These are phyloP conservation scores for Suillus lakei DNA, from an alignment of 768 basidiomycete species.

Conservation along the genomic window DNA sequence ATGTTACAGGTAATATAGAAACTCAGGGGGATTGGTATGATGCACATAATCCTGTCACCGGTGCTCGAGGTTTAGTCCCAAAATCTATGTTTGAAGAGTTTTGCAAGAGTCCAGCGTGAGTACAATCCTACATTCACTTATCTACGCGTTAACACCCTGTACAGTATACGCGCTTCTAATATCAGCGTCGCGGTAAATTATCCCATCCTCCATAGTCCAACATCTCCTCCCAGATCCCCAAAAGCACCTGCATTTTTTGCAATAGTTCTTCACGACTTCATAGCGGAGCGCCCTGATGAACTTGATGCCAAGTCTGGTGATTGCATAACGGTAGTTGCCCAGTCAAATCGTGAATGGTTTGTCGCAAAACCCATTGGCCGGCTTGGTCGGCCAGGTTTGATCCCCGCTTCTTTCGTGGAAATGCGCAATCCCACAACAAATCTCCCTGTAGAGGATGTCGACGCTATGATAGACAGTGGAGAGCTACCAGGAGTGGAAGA, in stretches of 20 bases:
- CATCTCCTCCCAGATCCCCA: conserved; percentile 36
- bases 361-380: conserved; percentile 98
- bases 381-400: conserved; percentile 94
- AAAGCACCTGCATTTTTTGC: conserved; percentile 84
- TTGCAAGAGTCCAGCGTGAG: conserved; percentile 71
- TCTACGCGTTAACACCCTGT: conserved; percentile 6
- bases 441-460: conserved; percentile 74
- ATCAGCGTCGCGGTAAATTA: conserved; percentile 19
- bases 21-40: conserved; percentile 77
- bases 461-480: conserved; percentile 81
- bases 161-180: conserved; percentile 50
- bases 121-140: conserved; percentile 20
- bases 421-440: conserved; percentile 92
- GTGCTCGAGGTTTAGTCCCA: conserved; percentile 91
- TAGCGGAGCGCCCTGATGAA: conserved; percentile 95
- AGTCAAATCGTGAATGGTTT: conserved; percentile 99
- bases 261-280: conserved; percentile 93
- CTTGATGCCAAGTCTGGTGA: conserved; percentile 95
- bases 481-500: conserved; percentile 97
- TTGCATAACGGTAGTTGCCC: conserved; percentile 94
- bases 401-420: conserved; percentile 96
- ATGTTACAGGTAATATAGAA: conserved; percentile 81
- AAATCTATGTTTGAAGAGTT: conserved; percentile 90
- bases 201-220: conserved; percentile 30
- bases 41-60: conserved; percentile 91